These are phyloP conservation scores for Metarhizium humberi DNA, from an alignment of 2,329 filamentous ascomycete species.

Conservation along the genomic window DNA sequence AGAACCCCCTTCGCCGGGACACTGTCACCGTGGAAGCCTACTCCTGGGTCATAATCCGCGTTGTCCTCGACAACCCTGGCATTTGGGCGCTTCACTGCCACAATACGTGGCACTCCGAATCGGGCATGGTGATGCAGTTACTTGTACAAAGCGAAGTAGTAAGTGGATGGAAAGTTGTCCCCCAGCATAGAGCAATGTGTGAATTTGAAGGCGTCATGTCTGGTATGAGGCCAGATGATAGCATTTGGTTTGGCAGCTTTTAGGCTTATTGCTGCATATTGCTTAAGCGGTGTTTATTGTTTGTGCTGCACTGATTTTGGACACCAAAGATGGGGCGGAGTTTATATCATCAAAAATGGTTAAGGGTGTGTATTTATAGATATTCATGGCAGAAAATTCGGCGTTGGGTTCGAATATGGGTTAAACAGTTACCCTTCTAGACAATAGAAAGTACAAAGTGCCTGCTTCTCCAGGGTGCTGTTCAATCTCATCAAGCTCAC, in stretches of 20 bases:
- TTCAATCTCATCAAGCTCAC: background rate
- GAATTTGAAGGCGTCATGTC: conserved; percentile 16
- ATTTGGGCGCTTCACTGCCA: conserved; percentile 52
- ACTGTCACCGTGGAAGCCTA: conserved; percentile 44
- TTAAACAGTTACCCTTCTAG: no score
- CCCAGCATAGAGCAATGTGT: conserved; percentile 19
- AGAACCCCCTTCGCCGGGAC: conserved; percentile 26
- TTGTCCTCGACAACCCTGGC: conserved; percentile 48
- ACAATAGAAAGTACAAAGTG: no score
- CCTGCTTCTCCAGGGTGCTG: no score
- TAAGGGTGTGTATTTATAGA: no score
- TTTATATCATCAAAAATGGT: background rate
- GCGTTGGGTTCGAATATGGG: no score
- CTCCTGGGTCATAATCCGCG: conserved; percentile 44
- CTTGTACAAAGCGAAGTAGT: conserved; percentile 22
- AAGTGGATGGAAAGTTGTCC: conserved; percentile 14
- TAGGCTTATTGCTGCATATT: background rate
- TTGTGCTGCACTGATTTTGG: background rate
- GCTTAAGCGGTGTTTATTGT: background rate
- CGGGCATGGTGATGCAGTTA: conserved; percentile 52
- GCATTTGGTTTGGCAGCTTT: conserved; percentile 27
- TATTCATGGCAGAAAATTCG: no score
- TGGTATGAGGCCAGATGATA: conserved; percentile 25
- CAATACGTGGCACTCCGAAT: conserved; percentile 48
- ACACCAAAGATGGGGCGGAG: background rate